Evolutionary conservation across 345 rosid species (phyloP).

Genomic region (Ceriops zippeliana): DNA sequence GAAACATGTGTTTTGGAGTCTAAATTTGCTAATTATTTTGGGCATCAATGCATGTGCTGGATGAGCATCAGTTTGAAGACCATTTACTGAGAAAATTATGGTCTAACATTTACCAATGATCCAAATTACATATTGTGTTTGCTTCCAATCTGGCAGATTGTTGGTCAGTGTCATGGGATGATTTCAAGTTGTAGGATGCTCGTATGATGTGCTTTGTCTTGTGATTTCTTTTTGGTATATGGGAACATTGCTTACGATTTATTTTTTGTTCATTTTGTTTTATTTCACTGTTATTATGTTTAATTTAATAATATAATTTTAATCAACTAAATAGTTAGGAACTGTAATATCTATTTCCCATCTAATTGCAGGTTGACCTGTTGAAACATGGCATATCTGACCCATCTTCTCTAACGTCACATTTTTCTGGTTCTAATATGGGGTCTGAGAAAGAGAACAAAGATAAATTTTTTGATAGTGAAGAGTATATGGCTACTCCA

Average conservation of each 20-base stretch:
- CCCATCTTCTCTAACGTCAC: slow-evolving; percentile 55
- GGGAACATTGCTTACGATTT: too few species aligned
- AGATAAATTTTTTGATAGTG: slow-evolving; percentile 46
- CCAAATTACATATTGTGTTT: too few species aligned
- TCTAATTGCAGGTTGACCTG: slow-evolving; percentile 62
- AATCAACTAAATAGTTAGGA: too few species aligned
- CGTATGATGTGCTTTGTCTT: too few species aligned
- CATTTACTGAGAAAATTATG: neutral
- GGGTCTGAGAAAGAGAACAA: slow-evolving; percentile 51
- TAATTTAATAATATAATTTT: too few species aligned
- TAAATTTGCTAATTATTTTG: neutral
- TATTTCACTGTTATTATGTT: too few species aligned
- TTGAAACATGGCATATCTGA: slow-evolving; percentile 82
- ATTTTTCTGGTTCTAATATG: slow-evolving; percentile 38
- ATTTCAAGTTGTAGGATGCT: too few species aligned
- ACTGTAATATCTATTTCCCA: neutral
- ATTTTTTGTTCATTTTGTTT: too few species aligned
- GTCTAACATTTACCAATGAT: neutral
- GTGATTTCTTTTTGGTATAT: too few species aligned
- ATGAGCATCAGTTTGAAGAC: neutral
- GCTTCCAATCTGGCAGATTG: neutral
- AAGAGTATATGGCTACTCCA: slow-evolving; percentile 68
- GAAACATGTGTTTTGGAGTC: neutral
- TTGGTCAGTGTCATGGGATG: too few species aligned
- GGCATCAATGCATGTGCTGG: neutral